Evolutionary conservation across 306 rosid species (phyloP).

Genomic region (Nissolia schottii): DNA sequence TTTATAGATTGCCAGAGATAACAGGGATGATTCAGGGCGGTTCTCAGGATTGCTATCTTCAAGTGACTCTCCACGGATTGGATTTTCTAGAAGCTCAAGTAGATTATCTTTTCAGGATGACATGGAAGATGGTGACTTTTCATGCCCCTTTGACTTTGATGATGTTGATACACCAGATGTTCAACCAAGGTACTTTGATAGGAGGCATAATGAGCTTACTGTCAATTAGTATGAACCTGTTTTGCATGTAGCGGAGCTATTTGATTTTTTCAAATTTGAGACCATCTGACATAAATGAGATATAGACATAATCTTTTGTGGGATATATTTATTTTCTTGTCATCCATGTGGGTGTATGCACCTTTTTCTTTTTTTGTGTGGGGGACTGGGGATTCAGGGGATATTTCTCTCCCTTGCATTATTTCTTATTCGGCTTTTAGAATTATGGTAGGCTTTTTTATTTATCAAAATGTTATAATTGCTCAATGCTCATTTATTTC

Average conservation of each 20-base stretch:
- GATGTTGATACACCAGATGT: slow-evolving; percentile 66
- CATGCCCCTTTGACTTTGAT: slow-evolving; percentile 79
- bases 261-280: background rate
- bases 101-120: slow-evolving; percentile 85
- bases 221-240: background rate
- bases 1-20: slow-evolving; percentile 56
- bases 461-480: background rate
- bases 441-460: background rate
- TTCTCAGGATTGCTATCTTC: slow-evolving; percentile 84
- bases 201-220: background rate
- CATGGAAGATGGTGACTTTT: slow-evolving; percentile 65
- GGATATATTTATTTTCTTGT: background rate
- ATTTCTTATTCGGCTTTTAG: background rate
- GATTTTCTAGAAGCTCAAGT: slow-evolving; percentile 83
- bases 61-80: slow-evolving; percentile 78
- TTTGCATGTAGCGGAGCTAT: background rate
- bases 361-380: background rate
- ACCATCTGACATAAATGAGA: background rate
- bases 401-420: background rate
- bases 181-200: slow-evolving; percentile 52
- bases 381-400: background rate
- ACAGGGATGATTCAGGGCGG: slow-evolving; percentile 80
- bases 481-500: background rate
- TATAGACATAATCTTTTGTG: background rate
- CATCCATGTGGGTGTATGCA: background rate